Evolutionary conservation across 2,329 filamentous ascomycete species (phyloP).

Genomic region (Fusarium sterilihyphosum): DNA sequence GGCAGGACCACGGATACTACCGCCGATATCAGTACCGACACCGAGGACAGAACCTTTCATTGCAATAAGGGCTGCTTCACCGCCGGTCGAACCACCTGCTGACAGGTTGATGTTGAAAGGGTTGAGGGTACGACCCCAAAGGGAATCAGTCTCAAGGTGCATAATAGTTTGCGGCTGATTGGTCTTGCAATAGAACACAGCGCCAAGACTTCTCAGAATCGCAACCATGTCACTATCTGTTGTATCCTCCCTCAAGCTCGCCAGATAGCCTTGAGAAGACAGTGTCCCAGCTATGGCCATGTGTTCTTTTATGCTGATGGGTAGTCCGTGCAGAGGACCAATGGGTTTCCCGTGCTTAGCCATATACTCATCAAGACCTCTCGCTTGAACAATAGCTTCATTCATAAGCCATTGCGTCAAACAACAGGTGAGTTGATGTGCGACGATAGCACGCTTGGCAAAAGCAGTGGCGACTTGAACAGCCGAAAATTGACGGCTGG

Average conservation of each 20-base stretch:
- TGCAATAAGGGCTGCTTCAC: conserved; percentile 51
- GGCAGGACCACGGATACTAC: background rate
- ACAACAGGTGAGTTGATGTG: conserved; percentile 24
- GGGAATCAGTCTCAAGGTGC: conserved; percentile 64
- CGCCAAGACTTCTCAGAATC: conserved; percentile 67
- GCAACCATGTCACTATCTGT: conserved; percentile 54
- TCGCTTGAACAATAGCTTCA: conserved; percentile 12
- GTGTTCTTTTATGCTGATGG: conserved; percentile 29
- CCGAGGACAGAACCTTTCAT: conserved; percentile 37
- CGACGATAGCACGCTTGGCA: conserved; percentile 17
- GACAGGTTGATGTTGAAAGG: conserved; percentile 66
- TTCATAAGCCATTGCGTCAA: conserved; percentile 26
- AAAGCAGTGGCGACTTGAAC: conserved; percentile 14
- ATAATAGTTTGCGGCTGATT: conserved; percentile 65
- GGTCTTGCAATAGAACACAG: conserved; percentile 73
- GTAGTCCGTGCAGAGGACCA: conserved; percentile 30
- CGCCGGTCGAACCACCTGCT: conserved; percentile 70
- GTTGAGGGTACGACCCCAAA: conserved; percentile 68
- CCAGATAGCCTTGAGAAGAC: background rate
- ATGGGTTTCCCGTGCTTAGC: conserved; percentile 1
- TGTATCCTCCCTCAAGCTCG: conserved; percentile 3
- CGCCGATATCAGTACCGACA: background rate
- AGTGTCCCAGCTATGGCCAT: conserved; percentile 17
- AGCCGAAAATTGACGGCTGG: background rate
- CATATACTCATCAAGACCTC: conserved; percentile 18